Conservation (phyloP, 2,329 filamentous ascomycete species). For the Colletotrichum sojae region DNA sequence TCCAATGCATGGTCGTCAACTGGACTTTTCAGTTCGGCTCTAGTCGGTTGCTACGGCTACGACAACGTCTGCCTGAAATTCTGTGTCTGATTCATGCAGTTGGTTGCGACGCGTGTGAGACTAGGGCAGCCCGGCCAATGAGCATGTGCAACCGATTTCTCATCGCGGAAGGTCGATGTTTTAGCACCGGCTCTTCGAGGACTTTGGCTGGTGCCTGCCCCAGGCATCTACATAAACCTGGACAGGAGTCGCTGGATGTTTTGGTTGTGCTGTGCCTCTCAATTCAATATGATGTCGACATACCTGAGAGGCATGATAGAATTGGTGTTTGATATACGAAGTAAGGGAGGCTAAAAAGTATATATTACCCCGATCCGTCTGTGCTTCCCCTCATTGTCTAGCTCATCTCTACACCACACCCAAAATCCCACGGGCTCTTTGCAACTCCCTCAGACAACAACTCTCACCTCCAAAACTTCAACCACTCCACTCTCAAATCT, state of each 20-base stretch:
- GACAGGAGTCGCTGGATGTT: neutral
- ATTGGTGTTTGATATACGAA: too few species aligned
- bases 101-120: neutral
- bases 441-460: neutral
- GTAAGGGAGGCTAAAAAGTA: too few species aligned
- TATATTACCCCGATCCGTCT: too few species aligned
- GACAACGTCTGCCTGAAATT: conserved; percentile 9
- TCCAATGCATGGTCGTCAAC: too few species aligned
- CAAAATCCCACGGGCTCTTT: neutral
- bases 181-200: neutral
- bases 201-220: conserved; percentile 16
- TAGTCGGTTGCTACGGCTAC: neutral
- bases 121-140: conserved; percentile 4
- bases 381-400: too few species aligned
- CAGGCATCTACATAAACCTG: neutral
- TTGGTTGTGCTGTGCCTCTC: too few species aligned
- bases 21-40: neutral
- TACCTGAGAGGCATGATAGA: too few species aligned
- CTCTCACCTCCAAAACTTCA: neutral
- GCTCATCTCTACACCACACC: too few species aligned
- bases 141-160: neutral
- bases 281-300: too few species aligned
- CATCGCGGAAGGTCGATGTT: neutral
- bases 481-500: too few species aligned
- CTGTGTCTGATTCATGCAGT: conserved; percentile 5